A percentile compares a stretch with the other conserved stretches of the same genome.
Evolutionary conservation across 371 early-diverging fungal genomes (phyloP).

Genomic region (Nosema muscidifuracis): DNA sequence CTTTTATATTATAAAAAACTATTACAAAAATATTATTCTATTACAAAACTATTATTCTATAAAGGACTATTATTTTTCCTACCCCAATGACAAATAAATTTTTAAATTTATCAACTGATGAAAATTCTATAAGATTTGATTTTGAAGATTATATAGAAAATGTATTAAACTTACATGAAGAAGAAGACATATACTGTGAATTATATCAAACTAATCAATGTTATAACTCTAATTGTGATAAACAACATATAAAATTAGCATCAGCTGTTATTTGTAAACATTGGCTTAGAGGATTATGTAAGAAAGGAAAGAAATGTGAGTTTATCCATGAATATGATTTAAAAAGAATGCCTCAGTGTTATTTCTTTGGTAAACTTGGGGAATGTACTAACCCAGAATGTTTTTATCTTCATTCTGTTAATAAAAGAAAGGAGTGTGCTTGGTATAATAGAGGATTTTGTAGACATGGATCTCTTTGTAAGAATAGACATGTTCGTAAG

Average conservation of each 20-base stretch:
- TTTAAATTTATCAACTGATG: neutral
- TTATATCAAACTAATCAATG: slow-evolving; percentile 45
- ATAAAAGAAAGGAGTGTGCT: slow-evolving; percentile 85
- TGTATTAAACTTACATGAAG: slow-evolving; percentile 71
- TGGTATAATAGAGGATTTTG: slow-evolving; percentile 98
- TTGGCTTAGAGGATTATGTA: slow-evolving; percentile 95
- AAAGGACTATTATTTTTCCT: neutral
- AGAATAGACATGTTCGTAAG: slow-evolving; percentile 84
- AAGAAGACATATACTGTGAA: slow-evolving; percentile 61
- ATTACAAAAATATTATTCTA: too few species aligned
- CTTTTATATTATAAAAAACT: too few species aligned
- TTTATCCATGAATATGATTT: slow-evolving; percentile 96
- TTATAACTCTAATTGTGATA: slow-evolving; percentile 70
- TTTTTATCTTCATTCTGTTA: slow-evolving; percentile 82
- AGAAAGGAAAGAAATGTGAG: slow-evolving; percentile 95
- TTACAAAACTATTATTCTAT: too few species aligned
- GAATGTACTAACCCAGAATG: slow-evolving; percentile 94
- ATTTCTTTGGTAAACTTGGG: slow-evolving; percentile 85
- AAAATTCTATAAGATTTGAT: slow-evolving; percentile 65
- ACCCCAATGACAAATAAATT: neutral
- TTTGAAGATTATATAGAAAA: slow-evolving; percentile 76
- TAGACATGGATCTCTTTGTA: slow-evolving; percentile 85
- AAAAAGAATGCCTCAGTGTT: slow-evolving; percentile 98
- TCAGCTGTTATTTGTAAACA: slow-evolving; percentile 97
- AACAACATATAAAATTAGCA: slow-evolving; percentile 67